A percentile compares a stretch with the other conserved stretches of the same genome.
These are phyloP conservation scores for Myriangium duriaei DNA, from an alignment of 2,329 filamentous ascomycete genomes.

Conservation along the genomic window DNA sequence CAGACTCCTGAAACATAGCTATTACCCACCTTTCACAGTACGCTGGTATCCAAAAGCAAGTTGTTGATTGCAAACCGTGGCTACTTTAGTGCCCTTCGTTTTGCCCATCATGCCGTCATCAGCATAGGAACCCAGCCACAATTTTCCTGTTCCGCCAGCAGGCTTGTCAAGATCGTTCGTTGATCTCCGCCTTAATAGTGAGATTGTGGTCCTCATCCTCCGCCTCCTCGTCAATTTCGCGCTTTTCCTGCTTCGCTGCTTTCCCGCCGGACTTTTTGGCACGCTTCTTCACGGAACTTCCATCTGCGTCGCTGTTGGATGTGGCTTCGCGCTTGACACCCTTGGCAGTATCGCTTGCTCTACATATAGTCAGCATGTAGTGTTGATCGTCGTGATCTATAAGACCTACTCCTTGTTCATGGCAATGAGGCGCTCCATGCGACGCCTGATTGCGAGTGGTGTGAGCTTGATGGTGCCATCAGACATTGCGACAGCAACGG, in stretches of 20 bases:
- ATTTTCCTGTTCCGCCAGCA: too few species aligned
- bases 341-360: neutral
- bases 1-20: too few species aligned
- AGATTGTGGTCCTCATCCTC: neutral
- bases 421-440: constrained; percentile 2
- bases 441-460: constrained; percentile 5
- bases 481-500: constrained; percentile 6
- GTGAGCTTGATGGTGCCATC: constrained; percentile 5
- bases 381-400: neutral
- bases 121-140: too few species aligned
- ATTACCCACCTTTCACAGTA: too few species aligned
- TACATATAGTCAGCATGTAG: neutral
- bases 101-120: too few species aligned
- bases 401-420: neutral
- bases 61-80: too few species aligned
- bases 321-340: constrained; percentile 1
- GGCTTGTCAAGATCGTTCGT: too few species aligned
- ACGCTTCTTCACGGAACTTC: constrained; percentile 2
- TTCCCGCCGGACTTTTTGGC: neutral
- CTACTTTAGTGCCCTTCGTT: too few species aligned
- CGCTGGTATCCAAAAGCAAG: too few species aligned
- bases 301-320: neutral
- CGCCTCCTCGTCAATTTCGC: neutral
- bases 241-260: neutral
- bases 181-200: too few species aligned